Percentiles rank a stretch among this genome's conserved stretches.
Evolutionary conservation across 1,284 basidiomycete genomes (phyloP).

Genomic region (Tilletia indica): DNA sequence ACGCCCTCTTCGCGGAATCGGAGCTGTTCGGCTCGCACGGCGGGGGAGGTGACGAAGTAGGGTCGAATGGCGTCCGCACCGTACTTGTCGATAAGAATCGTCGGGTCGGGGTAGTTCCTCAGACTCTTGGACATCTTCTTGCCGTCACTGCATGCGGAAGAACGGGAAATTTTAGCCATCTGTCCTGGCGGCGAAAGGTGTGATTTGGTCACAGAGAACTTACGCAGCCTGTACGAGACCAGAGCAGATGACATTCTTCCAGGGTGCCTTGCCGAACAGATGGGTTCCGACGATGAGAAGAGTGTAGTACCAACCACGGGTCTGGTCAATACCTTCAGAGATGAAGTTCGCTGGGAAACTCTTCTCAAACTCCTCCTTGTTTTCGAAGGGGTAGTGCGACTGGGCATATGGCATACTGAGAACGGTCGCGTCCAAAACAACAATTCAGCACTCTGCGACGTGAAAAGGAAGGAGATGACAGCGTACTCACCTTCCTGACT

Average conservation of each 20-base stretch:
- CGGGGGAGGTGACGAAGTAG: slow-evolving; percentile 98
- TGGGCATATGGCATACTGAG: slow-evolving; percentile 97
- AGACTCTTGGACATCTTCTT: slow-evolving; percentile 99
- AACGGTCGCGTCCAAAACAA: background rate
- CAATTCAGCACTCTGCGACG: background rate
- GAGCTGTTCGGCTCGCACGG: slow-evolving; percentile 95
- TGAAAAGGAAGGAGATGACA: background rate
- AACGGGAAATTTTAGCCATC: too few species aligned
- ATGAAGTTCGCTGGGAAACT: slow-evolving; percentile 97
- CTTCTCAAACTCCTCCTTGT: slow-evolving; percentile 75
- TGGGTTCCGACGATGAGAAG: slow-evolving; percentile 92
- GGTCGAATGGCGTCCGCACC: slow-evolving; percentile 96
- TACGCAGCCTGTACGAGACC: slow-evolving; percentile 88
- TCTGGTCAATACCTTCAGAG: slow-evolving; percentile 77
- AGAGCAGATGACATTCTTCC: slow-evolving; percentile 97
- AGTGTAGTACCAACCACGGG: slow-evolving; percentile 97
- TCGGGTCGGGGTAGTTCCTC: slow-evolving; percentile 98
- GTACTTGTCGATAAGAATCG: slow-evolving; percentile 82
- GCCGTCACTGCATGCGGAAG: slow-evolving; percentile 64
- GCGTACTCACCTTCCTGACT: slow-evolving; percentile 68
- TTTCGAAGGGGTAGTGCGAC: slow-evolving; percentile 96
- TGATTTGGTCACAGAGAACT: background rate
- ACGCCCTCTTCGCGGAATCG: slow-evolving; percentile 98
- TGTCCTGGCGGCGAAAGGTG: too few species aligned
- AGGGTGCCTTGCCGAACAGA: slow-evolving; percentile 87